These are phyloP conservation scores for Fagus sylvatica DNA, from an alignment of 306 rosid genomes.

Conservation along the genomic window DNA sequence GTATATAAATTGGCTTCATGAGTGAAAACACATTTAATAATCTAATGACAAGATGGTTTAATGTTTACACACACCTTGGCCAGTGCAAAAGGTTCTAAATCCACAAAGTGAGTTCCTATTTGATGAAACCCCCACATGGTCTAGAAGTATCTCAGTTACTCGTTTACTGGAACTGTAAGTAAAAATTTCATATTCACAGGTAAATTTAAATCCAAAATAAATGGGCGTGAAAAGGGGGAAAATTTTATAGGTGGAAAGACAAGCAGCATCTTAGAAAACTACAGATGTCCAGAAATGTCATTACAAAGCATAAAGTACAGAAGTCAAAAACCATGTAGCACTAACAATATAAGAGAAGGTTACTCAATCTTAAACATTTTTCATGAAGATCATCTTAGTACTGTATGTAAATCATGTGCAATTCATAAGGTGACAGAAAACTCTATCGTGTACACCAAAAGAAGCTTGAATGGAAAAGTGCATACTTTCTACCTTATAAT, in stretches of 20 bases:
- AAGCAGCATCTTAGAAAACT: not conserved
- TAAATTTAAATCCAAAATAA: not conserved
- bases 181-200: slow-evolving; percentile 26
- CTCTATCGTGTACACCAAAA: not conserved
- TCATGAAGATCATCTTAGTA: not conserved
- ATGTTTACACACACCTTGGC: slow-evolving; percentile 54
- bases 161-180: slow-evolving; percentile 44
- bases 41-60: not conserved
- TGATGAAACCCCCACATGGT: slow-evolving; percentile 44
- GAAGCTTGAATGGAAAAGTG: not conserved
- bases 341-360: not conserved
- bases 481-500: not conserved
- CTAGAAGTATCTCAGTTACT: slow-evolving; percentile 41
- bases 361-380: not conserved
- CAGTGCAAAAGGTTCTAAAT: slow-evolving; percentile 60
- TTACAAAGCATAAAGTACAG: not conserved
- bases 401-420: not conserved
- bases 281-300: not conserved
- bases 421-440: not conserved
- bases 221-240: not conserved
- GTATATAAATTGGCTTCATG: not conserved
- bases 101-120: slow-evolving; percentile 46
- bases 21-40: not conserved
- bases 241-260: not conserved
- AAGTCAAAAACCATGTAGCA: not conserved